phyloP scores from a whole-genome alignment of 1,284 basidiomycete genomes.

The Entoloma clypeatum region DNA sequence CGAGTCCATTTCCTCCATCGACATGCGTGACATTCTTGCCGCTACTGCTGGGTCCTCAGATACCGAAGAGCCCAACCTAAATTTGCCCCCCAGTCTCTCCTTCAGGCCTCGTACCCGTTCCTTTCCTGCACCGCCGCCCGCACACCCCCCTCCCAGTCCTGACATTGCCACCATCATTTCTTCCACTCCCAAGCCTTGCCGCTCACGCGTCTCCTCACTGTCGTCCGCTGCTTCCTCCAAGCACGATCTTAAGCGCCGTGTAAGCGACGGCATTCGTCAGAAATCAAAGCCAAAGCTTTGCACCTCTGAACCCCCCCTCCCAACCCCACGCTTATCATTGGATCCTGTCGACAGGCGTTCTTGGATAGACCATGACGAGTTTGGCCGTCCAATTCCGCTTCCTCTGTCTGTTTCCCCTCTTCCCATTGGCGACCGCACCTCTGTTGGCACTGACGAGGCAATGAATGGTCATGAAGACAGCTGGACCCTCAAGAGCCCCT shows the following conservation, averaged over 20 bases:
- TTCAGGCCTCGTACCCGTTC: conserved; percentile 9
- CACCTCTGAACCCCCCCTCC: background rate
- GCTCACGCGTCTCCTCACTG: conserved; percentile 3
- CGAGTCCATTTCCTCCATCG: conserved; percentile 38
- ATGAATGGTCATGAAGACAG: conserved; percentile 2
- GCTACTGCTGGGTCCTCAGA: conserved; percentile 32
- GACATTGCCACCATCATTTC: conserved; percentile 47
- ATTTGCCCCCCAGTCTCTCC: conserved; percentile 5
- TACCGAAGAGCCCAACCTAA: conserved; percentile 14
- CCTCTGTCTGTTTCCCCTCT: too few species aligned
- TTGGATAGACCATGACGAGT: conserved; percentile 22
- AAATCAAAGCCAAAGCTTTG: background rate
- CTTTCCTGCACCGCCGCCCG: conserved; percentile 6
- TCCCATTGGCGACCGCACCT: background rate
- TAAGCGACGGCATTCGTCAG: conserved; percentile 17
- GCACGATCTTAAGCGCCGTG: conserved; percentile 10
- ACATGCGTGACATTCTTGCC: conserved; percentile 40
- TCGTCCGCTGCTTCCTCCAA: conserved; percentile 1
- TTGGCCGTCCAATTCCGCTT: conserved; percentile 9
- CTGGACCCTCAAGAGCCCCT: background rate
- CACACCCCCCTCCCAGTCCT: conserved; percentile 32
- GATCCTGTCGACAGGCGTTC: conserved; percentile 17
- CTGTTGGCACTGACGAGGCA: conserved; percentile 1
- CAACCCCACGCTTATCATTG: background rate
- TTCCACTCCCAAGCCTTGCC: conserved; percentile 40